Base-by-base conservation (phyloP, 2,329 filamentous ascomycete species). In the Fusarium sp. region DNA sequence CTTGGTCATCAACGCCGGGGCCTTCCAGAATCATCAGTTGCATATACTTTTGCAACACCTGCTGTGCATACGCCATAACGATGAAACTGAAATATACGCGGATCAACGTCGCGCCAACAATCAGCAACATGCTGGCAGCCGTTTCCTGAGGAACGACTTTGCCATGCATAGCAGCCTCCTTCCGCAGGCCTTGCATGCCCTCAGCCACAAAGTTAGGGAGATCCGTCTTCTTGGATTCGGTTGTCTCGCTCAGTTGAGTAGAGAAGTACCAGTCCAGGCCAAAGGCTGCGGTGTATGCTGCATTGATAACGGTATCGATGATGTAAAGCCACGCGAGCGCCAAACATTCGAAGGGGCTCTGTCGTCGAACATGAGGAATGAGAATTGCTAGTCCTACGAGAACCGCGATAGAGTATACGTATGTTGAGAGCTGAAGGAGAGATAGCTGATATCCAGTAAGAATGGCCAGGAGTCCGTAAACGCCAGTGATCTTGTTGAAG, bases 401-500 rank as follows among this genome's bases (percentile, higher is more conserved):
- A 33, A 93, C 88, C 70, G 89, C 76, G 68, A 96, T 87, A 31
- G 93, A 96, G 86, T 97, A 97, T 53, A 97, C 87, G 86, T 97
- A 98, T 87, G 97, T 96, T 64, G 92, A 93, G 63, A 97, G 88
- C 82, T 98, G 95, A 29, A 96, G 88, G 35, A 91, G 87, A 59
- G 94, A 95, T 70, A 97, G 90, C 75, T 92, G 86, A 82, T 93
- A 94, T 79, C 95, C 95, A 29, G 95, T 97, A 72, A 97, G 86
- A 75, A 97, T 89, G 65, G 95, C 94, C 75, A 98, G 91, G 46
- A 98, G 87, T 73, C 95, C 95, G 82, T 97, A 98, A 75, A 97
- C 86, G 64, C 94, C 95, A 54, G 94, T 95, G 74, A 95, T 89
- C 83, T 97, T 97, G 87, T 98, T 98, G 84, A 98, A 91, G 61